Percentiles rank a stretch among this genome's conserved stretches.
Evolutionary conservation across 192 early-diverging fungal species (phyloP).

Genomic region (Kappamyces sp.): DNA sequence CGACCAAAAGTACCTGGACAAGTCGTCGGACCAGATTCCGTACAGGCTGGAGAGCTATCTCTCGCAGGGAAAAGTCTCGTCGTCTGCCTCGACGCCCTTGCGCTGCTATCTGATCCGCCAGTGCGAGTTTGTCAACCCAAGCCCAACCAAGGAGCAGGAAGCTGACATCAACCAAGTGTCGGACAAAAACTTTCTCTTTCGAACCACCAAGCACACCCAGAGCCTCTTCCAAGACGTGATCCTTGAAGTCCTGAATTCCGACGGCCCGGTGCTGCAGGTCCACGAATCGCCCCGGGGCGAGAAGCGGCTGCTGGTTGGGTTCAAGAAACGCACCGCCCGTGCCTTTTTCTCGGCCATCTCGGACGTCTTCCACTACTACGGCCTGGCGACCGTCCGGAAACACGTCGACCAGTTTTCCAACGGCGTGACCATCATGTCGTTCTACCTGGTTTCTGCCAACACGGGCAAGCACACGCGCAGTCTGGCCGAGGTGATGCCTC

Average conservation of each 20-base stretch:
- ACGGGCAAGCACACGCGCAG: slow-evolving; percentile 32
- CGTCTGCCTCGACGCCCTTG: slow-evolving; percentile 75
- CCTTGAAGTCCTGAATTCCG: slow-evolving; percentile 72
- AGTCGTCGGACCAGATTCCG: slow-evolving; percentile 57
- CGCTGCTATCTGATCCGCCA: slow-evolving; percentile 91
- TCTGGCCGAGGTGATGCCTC: slow-evolving; percentile 55
- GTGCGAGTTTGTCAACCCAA: slow-evolving; percentile 83
- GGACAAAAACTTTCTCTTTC: slow-evolving; percentile 89
- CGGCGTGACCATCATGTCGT: slow-evolving; percentile 88
- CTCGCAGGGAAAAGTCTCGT: slow-evolving; percentile 87
- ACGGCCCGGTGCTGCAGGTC: slow-evolving; percentile 92
- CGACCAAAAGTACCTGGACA: slow-evolving; percentile 85
- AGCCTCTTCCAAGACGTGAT: slow-evolving; percentile 85
- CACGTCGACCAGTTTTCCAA: slow-evolving; percentile 99
- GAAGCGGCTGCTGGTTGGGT: slow-evolving; percentile 86
- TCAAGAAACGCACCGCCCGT: slow-evolving; percentile 75
- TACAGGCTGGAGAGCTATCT: slow-evolving; percentile 95
- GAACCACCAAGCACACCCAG: slow-evolving; percentile 86
- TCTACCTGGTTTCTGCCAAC: slow-evolving; percentile 83
- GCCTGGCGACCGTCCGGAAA: slow-evolving; percentile 91
- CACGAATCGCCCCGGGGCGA: slow-evolving; percentile 84
- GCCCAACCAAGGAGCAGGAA: slow-evolving; percentile 64
- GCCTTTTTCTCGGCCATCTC: slow-evolving; percentile 90
- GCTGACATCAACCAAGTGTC: slow-evolving; percentile 76
- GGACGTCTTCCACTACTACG: slow-evolving; percentile 98